Percentiles rank a stretch among this genome's conserved stretches.
Conservation (phyloP, 306 rosid species). For the Cucumis sativus region Cucumber_9930_V3 NC_026660.2:7673001-7673500, state of each 20-base stretch:
- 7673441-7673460: neutral
- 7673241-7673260: conserved; percentile 11
- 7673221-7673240: conserved; percentile 85
- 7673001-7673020: neutral
- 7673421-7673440: neutral
- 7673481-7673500: conserved; percentile 93
- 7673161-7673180: conserved; percentile 82
- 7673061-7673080: conserved; percentile 87
- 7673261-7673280: neutral
- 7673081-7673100: conserved; percentile 88
- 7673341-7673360: neutral
- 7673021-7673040: neutral
- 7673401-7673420: neutral
- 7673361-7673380: neutral
- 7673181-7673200: conserved; percentile 58
- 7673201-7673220: conserved; percentile 83
- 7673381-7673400: neutral
- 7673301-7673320: neutral
- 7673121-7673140: conserved; percentile 60
- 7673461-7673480: neutral
- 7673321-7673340: neutral
- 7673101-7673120: conserved; percentile 94
- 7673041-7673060: neutral
- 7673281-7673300: neutral
- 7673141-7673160: conserved; percentile 88